Evolutionary conservation across 148 eudicot species (phyloP).

Genomic region (Chenopodium suecicum): DNA sequence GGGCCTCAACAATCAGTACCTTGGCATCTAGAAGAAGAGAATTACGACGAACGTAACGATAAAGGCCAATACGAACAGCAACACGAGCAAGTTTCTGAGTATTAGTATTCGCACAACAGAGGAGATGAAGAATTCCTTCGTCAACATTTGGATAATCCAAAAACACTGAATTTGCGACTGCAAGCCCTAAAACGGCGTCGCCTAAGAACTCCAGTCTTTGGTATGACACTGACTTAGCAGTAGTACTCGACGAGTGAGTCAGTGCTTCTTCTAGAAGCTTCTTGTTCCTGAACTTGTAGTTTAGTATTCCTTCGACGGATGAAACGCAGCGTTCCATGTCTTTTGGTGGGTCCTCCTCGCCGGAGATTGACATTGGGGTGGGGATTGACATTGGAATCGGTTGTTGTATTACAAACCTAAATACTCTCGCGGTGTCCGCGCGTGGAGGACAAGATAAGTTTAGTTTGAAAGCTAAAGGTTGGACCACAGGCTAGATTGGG

Average conservation of each 20-base stretch:
- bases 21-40: conserved; percentile 44
- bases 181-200: conserved; percentile 64
- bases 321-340: conserved; percentile 37
- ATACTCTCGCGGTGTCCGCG: too few relatives aligned
- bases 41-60: conserved; percentile 56
- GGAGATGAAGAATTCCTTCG: conserved; percentile 54
- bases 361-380: too few relatives aligned
- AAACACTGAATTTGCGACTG: conserved; percentile 47
- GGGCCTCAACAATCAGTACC: too few relatives aligned
- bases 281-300: conserved; percentile 50
- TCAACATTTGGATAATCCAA: conserved; percentile 48
- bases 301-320: conserved; percentile 50
- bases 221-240: conserved; percentile 44
- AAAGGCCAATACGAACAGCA: conserved; percentile 54
- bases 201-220: conserved; percentile 84
- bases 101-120: conserved; percentile 55
- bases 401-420: too few relatives aligned
- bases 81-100: conserved; percentile 80
- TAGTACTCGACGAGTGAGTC: conserved; percentile 58
- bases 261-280: conserved; percentile 62
- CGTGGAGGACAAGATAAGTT: too few relatives aligned
- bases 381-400: too few relatives aligned
- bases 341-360: neutral
- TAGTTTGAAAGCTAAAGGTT: too few relatives aligned
- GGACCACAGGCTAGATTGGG: too few relatives aligned